Evolutionary conservation across 768 basidiomycete genomes (phyloP).

Genomic region (Calocera viscosa): DNA sequence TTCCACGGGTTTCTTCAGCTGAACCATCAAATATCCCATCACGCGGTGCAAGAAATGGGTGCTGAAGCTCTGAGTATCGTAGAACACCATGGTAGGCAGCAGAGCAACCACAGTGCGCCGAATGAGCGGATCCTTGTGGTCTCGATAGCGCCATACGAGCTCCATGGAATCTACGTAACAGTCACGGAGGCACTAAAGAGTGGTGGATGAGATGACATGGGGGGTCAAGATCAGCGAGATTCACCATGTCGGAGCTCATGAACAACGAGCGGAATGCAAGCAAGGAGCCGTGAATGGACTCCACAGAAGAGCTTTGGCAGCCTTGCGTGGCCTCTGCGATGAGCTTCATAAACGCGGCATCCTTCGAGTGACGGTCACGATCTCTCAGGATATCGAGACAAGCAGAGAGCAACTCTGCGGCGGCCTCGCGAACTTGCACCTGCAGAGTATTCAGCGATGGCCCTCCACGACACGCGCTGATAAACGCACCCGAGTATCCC

Average conservation of each 20-base stretch:
- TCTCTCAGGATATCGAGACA: constrained; percentile 75
- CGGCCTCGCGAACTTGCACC: constrained; percentile 80
- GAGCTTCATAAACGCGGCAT: constrained; percentile 57
- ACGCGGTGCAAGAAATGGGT: constrained; percentile 84
- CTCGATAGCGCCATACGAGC: constrained; percentile 75
- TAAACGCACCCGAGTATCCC: constrained; percentile 59
- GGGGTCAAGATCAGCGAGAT: background rate
- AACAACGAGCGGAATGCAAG: constrained; percentile 84
- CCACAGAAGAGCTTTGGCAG: constrained; percentile 51
- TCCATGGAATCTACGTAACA: constrained; percentile 79
- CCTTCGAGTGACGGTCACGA: constrained; percentile 51
- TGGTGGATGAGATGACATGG: background rate
- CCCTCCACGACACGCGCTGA: background rate
- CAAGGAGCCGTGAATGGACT: constrained; percentile 84
- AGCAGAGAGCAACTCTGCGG: constrained; percentile 83
- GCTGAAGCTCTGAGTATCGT: constrained; percentile 85
- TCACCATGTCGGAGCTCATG: constrained; percentile 84
- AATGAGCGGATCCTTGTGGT: constrained; percentile 75
- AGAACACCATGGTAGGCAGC: constrained; percentile 87
- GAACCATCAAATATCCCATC: constrained; percentile 81
- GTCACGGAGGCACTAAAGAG: constrained; percentile 71
- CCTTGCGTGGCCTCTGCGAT: constrained; percentile 53
- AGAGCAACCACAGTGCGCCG: constrained; percentile 91
- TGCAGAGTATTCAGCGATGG: constrained; percentile 12
- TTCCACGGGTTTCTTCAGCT: constrained; percentile 80